Evolutionary conservation across 2,329 filamentous ascomycete genomes (phyloP).

Genomic region (Diaporthe citri): DNA sequence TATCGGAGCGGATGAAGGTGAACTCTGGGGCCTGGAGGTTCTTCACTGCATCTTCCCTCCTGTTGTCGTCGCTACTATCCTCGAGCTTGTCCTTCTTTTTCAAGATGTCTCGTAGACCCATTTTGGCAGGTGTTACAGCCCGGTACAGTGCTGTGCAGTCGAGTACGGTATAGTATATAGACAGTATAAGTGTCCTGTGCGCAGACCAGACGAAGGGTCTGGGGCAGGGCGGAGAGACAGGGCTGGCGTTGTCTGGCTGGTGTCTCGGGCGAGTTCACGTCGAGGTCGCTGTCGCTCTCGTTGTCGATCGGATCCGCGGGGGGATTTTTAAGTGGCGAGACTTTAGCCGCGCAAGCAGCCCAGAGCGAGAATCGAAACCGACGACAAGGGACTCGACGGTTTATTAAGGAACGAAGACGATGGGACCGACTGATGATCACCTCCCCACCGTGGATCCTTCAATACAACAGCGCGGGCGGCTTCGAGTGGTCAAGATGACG

Average conservation of each 20-base stretch:
- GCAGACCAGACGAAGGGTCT: neutral
- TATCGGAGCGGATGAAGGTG: conserved; percentile 88
- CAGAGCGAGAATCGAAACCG: conserved; percentile 17
- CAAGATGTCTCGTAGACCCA: conserved; percentile 66
- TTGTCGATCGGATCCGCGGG: conserved; percentile 13
- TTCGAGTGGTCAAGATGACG: conserved; percentile 5
- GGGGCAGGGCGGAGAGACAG: neutral
- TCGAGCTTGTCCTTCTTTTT: conserved; percentile 65
- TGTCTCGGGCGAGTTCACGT: conserved; percentile 32
- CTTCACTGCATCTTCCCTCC: conserved; percentile 49
- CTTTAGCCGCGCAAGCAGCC: neutral
- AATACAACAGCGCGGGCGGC: conserved; percentile 19
- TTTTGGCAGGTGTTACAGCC: conserved; percentile 43
- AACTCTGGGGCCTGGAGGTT: conserved; percentile 72
- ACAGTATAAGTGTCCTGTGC: neutral
- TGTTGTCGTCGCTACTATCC: conserved; percentile 48
- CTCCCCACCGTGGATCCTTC: conserved; percentile 35
- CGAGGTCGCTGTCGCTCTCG: neutral
- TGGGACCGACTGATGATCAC: conserved; percentile 29
- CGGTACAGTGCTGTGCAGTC: neutral
- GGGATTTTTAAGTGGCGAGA: neutral
- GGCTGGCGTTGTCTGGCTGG: neutral
- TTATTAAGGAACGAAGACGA: conserved; percentile 17
- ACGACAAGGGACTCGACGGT: conserved; percentile 17
- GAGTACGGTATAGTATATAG: neutral